Conservation (phyloP, 2,329 filamentous ascomycete genomes). For the Pyrenochaeta sp. region DNA sequence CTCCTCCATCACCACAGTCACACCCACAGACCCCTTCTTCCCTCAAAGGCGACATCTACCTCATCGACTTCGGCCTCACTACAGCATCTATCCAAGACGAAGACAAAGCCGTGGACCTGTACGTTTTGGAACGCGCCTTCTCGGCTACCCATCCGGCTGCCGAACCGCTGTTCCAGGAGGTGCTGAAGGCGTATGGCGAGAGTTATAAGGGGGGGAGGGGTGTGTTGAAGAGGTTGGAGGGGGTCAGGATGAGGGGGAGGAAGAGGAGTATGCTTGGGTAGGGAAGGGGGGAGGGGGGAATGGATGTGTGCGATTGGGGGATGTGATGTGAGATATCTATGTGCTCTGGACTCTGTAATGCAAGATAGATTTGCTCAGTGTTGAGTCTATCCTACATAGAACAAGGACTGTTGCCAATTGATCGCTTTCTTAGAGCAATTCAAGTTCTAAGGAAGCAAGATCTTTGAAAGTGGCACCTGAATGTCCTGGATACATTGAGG, state of each 20-base stretch:
- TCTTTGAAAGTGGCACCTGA: too few species aligned
- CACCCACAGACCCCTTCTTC: constrained; percentile 19
- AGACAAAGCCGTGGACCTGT: constrained; percentile 93
- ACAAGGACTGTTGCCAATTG: too few species aligned
- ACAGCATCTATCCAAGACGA: constrained; percentile 83
- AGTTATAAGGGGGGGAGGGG: constrained; percentile 76
- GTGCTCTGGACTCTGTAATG: too few species aligned
- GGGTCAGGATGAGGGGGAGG: constrained; percentile 89
- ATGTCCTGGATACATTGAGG: too few species aligned
- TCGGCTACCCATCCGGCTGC: constrained; percentile 91
- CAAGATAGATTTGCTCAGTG: too few species aligned
- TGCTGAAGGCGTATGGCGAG: constrained; percentile 76
- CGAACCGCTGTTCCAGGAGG: constrained; percentile 75
- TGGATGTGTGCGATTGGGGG: background rate
- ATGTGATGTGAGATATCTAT: too few species aligned
- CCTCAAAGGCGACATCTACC: constrained; percentile 76
- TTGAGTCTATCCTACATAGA: too few species aligned
- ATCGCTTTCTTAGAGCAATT: too few species aligned
- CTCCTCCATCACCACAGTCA: constrained; percentile 9
- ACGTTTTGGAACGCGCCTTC: constrained; percentile 94
- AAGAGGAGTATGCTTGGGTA: constrained; percentile 97
- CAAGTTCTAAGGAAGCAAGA: too few species aligned
- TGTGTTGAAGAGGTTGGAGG: constrained; percentile 83
- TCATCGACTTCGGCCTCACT: constrained; percentile 95
- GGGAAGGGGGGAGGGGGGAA: constrained; percentile 7